Conservation (phyloP, 2,329 filamentous ascomycete genomes). For the Nannizzia gypsea region DNA sequence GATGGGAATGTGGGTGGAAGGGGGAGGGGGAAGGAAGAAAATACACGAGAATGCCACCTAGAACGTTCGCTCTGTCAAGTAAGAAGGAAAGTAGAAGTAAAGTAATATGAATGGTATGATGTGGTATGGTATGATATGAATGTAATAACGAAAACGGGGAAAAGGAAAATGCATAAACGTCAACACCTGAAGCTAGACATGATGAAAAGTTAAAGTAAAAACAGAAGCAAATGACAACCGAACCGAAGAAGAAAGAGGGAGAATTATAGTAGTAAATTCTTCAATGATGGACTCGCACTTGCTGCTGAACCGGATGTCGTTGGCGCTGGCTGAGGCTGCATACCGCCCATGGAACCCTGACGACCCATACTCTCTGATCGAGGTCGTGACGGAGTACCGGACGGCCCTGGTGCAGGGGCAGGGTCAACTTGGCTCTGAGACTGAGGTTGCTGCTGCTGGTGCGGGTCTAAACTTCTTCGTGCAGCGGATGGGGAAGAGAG, state of each 20-base stretch:
- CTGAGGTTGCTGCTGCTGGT: constrained; percentile 22
- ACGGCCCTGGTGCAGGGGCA: neutral
- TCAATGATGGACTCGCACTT: constrained; percentile 63
- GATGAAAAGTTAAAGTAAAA: neutral
- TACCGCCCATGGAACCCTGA: neutral
- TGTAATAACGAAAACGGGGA: too few species aligned
- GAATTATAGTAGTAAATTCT: constrained; percentile 57
- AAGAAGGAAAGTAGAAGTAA: too few species aligned
- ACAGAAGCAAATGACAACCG: neutral
- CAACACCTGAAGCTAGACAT: neutral
- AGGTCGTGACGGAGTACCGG: constrained; percentile 12
- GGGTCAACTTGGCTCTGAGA: constrained; percentile 14
- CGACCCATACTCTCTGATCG: constrained; percentile 17
- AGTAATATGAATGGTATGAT: neutral
- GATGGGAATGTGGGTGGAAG: neutral
- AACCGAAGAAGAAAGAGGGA: neutral
- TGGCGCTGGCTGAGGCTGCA: constrained; percentile 9
- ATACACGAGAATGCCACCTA: constrained; percentile 5
- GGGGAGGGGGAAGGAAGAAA: constrained; percentile 12
- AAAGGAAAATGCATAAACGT: neutral
- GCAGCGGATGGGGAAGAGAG: constrained; percentile 27
- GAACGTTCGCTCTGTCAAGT: neutral
- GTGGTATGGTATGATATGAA: neutral
- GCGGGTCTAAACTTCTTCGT: constrained; percentile 26
- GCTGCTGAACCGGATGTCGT: constrained; percentile 41